A percentile compares a stretch with the other conserved stretches of the same genome.
Conservation (phyloP, 2,329 filamentous ascomycete genomes). For the Fusarium poae region DNA sequence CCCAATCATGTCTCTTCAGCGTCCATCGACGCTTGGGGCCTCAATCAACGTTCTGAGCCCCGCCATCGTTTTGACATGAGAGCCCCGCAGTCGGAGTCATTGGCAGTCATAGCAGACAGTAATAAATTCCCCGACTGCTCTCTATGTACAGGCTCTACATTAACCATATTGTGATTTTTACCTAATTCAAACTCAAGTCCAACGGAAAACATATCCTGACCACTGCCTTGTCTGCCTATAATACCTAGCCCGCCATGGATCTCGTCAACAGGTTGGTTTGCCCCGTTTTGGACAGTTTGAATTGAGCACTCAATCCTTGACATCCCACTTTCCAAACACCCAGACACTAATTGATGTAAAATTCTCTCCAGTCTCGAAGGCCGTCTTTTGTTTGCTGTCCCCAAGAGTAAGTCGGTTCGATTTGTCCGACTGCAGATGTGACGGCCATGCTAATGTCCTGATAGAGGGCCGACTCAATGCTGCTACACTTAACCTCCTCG, state of each 20-base stretch:
- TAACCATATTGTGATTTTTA: constrained; percentile 13
- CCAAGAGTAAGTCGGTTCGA: constrained; percentile 83
- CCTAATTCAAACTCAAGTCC: constrained; percentile 23
- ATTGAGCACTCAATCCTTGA: background rate
- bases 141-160: constrained; percentile 12
- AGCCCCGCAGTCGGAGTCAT: constrained; percentile 49
- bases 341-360: constrained; percentile 38
- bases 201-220: constrained; percentile 12
- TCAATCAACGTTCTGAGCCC: constrained; percentile 34
- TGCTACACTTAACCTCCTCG: constrained; percentile 87
- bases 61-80: constrained; percentile 41
- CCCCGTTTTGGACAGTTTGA: constrained; percentile 5
- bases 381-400: constrained; percentile 94
- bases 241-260: constrained; percentile 59
- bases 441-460: constrained; percentile 25
- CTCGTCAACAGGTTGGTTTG: constrained; percentile 65
- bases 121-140: constrained; percentile 43
- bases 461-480: constrained; percentile 93
- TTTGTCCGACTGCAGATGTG: background rate
- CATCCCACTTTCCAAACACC: constrained; percentile 6
- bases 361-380: constrained; percentile 79
- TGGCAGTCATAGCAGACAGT: constrained; percentile 39
- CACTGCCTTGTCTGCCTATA: constrained; percentile 7
- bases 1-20: constrained; percentile 33
- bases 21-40: constrained; percentile 9